A percentile compares a stretch with the other conserved stretches of the same genome.
These are phyloP conservation scores for Fragaria vesca DNA, from an alignment of 306 rosid species.

Conservation along the genomic window DNA sequence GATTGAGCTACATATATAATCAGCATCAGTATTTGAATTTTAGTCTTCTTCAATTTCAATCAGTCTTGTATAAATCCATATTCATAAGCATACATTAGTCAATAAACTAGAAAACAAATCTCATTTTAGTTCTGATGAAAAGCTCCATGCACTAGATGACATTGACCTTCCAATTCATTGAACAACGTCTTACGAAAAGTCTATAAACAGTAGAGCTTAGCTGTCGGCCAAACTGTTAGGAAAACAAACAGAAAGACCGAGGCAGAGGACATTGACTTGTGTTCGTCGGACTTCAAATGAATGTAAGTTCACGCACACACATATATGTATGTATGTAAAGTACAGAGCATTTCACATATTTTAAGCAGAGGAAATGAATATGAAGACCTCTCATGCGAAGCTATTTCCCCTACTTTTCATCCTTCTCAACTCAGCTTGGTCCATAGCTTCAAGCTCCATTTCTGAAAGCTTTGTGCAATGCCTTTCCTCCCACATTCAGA, in stretches of 20 bases:
- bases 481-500: conserved; percentile 12
- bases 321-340: background rate
- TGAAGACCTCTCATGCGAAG: conserved; percentile 2
- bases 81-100: background rate
- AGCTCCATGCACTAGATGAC: background rate
- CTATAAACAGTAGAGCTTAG: background rate
- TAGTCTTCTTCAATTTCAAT: background rate
- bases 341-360: background rate
- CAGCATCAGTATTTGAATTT: background rate
- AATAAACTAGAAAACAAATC: background rate
- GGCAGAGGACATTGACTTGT: background rate
- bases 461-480: conserved; percentile 15
- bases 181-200: background rate
- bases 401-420: background rate
- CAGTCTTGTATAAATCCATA: background rate
- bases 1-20: background rate
- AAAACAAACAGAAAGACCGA: background rate
- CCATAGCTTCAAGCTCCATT: conserved; percentile 3
- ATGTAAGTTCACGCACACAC: background rate
- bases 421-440: conserved; percentile 8
- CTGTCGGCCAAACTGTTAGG: background rate
- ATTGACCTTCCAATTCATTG: background rate
- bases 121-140: background rate
- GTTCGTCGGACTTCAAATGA: background rate
- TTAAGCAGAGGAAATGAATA: background rate